Evolutionary conservation across 208 protist species (phyloP).

Genomic region (Trypanosoma caninum): DNA sequence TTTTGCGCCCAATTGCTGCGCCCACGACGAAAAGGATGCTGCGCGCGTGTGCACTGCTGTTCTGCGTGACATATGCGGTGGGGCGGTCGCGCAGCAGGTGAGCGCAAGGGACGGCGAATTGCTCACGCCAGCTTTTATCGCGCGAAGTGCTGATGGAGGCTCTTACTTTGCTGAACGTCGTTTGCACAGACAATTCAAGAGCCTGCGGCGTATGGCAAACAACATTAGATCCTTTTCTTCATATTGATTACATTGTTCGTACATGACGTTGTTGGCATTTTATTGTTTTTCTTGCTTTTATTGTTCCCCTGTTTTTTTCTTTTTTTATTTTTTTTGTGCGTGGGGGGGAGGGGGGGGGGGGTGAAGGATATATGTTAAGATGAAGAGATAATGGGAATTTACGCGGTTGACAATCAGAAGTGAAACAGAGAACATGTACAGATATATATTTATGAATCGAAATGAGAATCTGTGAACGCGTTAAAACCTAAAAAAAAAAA

Average conservation of each 20-base stretch:
- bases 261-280: not conserved
- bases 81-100: not conserved
- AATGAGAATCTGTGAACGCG: too few relatives aligned
- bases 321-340: not conserved
- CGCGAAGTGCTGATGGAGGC: conserved; percentile 2
- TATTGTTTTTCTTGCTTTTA: not conserved
- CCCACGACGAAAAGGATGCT: not conserved
- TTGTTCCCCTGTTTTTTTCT: not conserved
- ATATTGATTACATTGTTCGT: not conserved
- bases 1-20: conserved; percentile 1
- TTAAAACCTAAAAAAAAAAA: too few relatives aligned
- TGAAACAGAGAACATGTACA: too few relatives aligned
- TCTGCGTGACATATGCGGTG: not conserved
- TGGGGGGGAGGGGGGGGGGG: not conserved
- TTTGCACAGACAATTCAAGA: not conserved
- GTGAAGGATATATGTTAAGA: not conserved
- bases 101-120: not conserved
- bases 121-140: conserved; percentile 12
- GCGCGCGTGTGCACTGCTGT: not conserved
- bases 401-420: too few relatives aligned
- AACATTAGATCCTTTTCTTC: not conserved
- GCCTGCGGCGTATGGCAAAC: not conserved
- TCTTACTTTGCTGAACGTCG: conserved; percentile 5
- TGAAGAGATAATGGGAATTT: too few relatives aligned
- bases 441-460: too few relatives aligned